Evolutionary conservation across 768 basidiomycete genomes (phyloP).

Genomic region (Hirschioporus abietinus): DNA sequence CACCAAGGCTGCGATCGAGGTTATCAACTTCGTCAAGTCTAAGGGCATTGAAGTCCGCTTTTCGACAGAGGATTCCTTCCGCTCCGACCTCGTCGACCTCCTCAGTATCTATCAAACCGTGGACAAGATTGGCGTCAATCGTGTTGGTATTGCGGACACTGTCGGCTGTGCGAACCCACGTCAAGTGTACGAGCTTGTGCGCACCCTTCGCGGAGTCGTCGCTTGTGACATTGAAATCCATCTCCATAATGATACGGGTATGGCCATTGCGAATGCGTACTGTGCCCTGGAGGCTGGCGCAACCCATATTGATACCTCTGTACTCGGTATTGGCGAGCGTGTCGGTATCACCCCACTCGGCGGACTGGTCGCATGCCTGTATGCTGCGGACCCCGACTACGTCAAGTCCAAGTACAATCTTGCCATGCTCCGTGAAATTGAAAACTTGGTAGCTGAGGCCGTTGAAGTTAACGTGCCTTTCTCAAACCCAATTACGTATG

Average conservation of each 20-base stretch:
- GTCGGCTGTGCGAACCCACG: constrained; percentile 98
- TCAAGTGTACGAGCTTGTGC: constrained; percentile 97
- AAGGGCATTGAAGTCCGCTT: constrained; percentile 99
- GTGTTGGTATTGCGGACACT: constrained; percentile 98
- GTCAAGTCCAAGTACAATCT: constrained; percentile 99
- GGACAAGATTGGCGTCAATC: constrained; percentile 98
- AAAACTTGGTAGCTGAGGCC: constrained; percentile 97
- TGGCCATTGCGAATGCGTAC: constrained; percentile 98
- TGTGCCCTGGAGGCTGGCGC: constrained; percentile 97
- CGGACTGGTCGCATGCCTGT: constrained; percentile 93
- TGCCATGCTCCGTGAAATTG: constrained; percentile 94
- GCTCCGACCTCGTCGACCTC: constrained; percentile 97
- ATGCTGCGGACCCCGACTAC: constrained; percentile 96
- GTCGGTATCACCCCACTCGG: constrained; percentile 99
- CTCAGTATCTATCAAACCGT: constrained; percentile 99
- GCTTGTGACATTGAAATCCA: constrained; percentile 97
- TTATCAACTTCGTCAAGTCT: constrained; percentile 99
- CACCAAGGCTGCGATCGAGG: constrained; percentile 97
- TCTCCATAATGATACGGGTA: constrained; percentile 97
- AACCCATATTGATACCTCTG: constrained; percentile 97
- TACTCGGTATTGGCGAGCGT: constrained; percentile 96
- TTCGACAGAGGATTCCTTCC: constrained; percentile 99
- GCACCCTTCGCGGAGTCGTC: constrained; percentile 94
- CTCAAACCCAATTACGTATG: constrained; percentile 89
- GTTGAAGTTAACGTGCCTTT: constrained; percentile 98